Conservation (phyloP, 495 filamentous ascomycete species). For the Daldinia grandis region DNA sequence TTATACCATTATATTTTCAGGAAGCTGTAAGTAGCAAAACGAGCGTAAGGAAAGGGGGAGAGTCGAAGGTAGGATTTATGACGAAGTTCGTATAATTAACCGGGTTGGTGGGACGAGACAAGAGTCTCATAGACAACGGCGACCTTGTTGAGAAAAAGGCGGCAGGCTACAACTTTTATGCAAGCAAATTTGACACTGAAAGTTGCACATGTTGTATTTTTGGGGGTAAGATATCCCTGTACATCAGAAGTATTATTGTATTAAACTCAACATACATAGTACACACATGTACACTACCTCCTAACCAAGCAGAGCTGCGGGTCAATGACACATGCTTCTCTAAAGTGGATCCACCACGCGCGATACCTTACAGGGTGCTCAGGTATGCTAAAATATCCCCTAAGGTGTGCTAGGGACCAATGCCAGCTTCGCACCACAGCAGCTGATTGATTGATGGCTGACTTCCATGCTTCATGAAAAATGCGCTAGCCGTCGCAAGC, state of each 20-base stretch:
- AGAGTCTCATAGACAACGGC: conserved; percentile 5
- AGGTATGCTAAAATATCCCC: conserved; percentile 25
- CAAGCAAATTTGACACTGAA: not conserved
- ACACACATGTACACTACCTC: too few species aligned
- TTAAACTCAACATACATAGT: not conserved
- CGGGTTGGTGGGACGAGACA: conserved; percentile 34
- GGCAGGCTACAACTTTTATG: conserved; percentile 17
- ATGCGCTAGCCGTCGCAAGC: conserved; percentile 28
- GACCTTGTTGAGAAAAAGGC: conserved; percentile 36
- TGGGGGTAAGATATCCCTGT: not conserved
- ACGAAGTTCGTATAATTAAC: conserved; percentile 30
- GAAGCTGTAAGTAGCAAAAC: conserved; percentile 22
- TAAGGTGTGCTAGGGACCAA: not conserved
- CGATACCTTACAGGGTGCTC: conserved; percentile 16
- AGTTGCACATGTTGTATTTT: conserved; percentile 2
- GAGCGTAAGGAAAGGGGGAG: conserved; percentile 18
- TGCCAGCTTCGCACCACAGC: conserved; percentile 16
- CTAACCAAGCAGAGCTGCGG: conserved; percentile 34
- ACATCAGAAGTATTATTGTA: not conserved
- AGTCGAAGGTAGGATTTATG: conserved; percentile 31
- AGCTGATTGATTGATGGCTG: conserved; percentile 29
- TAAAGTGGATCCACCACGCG: conserved; percentile 31
- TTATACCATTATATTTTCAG: conserved; percentile 1
- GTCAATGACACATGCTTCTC: conserved; percentile 38
- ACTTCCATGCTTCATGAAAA: conserved; percentile 3